Conservation (phyloP, 2,329 filamentous ascomycete species). For the Colletotrichum orbiculare region DNA sequence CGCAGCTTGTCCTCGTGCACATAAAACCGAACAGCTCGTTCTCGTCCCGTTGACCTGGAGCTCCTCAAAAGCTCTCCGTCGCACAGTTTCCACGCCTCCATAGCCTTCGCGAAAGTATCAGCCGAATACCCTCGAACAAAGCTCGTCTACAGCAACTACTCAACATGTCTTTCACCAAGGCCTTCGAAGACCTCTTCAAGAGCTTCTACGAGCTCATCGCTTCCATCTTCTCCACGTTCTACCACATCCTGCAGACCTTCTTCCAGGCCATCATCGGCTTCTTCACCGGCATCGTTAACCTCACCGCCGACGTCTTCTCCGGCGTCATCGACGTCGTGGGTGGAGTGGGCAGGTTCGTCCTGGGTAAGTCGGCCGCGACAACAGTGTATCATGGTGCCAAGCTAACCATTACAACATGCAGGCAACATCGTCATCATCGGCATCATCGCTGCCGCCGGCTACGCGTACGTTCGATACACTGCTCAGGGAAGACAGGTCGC, state of each 20-base stretch:
- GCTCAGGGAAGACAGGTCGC: conserved; percentile 44
- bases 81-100: background rate
- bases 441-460: conserved; percentile 43
- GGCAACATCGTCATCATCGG: conserved; percentile 52
- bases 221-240: conserved; percentile 49
- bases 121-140: background rate
- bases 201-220: conserved; percentile 55
- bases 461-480: conserved; percentile 49
- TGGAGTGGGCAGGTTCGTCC: conserved; percentile 52
- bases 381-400: background rate
- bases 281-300: conserved; percentile 49
- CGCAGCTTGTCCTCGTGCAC: conserved; percentile 17
- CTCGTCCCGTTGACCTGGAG: background rate
- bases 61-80: background rate
- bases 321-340: conserved; percentile 51
- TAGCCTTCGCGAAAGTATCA: background rate
- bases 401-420: conserved; percentile 29
- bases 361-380: conserved; percentile 43
- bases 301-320: conserved; percentile 48
- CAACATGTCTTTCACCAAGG: conserved; percentile 49
- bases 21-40: conserved; percentile 11
- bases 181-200: conserved; percentile 51
- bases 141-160: background rate
- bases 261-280: conserved; percentile 49
- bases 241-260: conserved; percentile 47